phyloP scores from a whole-genome alignment of 83 land plant species.

The Larix sibirica region DNA sequence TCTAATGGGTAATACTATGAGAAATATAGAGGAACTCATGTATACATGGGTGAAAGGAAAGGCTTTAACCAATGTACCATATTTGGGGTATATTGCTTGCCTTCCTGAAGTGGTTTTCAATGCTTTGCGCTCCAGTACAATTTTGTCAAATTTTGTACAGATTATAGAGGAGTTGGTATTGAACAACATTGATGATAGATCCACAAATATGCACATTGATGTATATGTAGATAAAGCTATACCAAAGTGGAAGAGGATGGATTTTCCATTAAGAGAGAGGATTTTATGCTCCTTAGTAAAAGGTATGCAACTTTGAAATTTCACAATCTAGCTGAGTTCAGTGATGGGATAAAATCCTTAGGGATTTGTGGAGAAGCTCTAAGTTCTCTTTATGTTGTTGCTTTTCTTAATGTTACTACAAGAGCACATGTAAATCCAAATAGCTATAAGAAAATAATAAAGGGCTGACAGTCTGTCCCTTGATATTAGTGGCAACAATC shows the following conservation, averaged over 20 bases:
- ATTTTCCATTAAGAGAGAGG: constrained; percentile 81
- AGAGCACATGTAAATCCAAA: constrained; percentile 78
- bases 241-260: constrained; percentile 93
- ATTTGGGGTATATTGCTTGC: too few relatives aligned
- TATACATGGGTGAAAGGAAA: too few relatives aligned
- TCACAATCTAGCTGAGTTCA: constrained; percentile 45
- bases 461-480: too few relatives aligned
- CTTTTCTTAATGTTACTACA: constrained; percentile 75
- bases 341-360: constrained; percentile 43
- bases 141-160: constrained; percentile 65
- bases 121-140: constrained; percentile 63
- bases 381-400: constrained; percentile 79
- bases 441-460: neutral
- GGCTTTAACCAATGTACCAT: too few relatives aligned
- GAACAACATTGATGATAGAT: constrained; percentile 86
- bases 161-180: constrained; percentile 86
- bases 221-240: constrained; percentile 47
- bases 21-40: too few relatives aligned
- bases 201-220: constrained; percentile 68
- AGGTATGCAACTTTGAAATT: constrained; percentile 88
- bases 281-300: constrained; percentile 76
- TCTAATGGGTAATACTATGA: too few relatives aligned
- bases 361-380: constrained; percentile 91
- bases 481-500: too few relatives aligned
- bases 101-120: constrained; percentile 37